These are phyloP conservation scores for Tetrahymena thermophila DNA, from an alignment of 73 alveolate genomes.

Conservation along the genomic window DNA sequence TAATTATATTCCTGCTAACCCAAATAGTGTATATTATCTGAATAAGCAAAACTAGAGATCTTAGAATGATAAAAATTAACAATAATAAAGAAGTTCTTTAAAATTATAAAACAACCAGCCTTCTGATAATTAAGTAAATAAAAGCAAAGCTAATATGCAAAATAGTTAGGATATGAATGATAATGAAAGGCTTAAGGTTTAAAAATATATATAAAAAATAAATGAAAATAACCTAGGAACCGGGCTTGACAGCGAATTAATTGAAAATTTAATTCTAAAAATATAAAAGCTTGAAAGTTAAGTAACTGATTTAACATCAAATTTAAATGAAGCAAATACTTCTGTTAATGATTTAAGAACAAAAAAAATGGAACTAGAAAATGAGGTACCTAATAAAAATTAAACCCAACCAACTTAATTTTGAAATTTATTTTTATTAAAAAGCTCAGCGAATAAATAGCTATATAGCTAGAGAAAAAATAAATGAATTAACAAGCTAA, in stretches of 20 bases:
- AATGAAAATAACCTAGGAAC: not conserved
- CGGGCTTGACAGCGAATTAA: not conserved
- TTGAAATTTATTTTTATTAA: not conserved
- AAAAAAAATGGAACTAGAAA: not conserved
- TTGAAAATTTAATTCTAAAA: not conserved
- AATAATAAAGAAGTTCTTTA: not conserved
- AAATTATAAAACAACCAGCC: not conserved
- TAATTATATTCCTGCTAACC: not conserved
- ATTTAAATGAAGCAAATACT: not conserved
- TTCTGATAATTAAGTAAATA: not conserved
- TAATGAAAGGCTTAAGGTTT: not conserved
- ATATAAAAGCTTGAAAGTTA: not conserved
- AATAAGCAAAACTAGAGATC: not conserved
- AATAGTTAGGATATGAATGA: not conserved
- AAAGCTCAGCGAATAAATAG: not conserved
- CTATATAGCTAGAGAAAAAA: not conserved
- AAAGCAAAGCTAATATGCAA: not conserved
- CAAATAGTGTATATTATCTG: not conserved
- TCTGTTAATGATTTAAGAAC: not conserved
- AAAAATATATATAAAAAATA: not conserved
- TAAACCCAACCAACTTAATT: not conserved
- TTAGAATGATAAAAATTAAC: not conserved
- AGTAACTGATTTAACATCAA: not conserved
- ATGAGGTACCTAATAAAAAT: not conserved
- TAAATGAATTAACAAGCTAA: not conserved